Base-by-base conservation (phyloP, 768 basidiomycete genomes). In the Pleurotus pulmonarius region DNA sequence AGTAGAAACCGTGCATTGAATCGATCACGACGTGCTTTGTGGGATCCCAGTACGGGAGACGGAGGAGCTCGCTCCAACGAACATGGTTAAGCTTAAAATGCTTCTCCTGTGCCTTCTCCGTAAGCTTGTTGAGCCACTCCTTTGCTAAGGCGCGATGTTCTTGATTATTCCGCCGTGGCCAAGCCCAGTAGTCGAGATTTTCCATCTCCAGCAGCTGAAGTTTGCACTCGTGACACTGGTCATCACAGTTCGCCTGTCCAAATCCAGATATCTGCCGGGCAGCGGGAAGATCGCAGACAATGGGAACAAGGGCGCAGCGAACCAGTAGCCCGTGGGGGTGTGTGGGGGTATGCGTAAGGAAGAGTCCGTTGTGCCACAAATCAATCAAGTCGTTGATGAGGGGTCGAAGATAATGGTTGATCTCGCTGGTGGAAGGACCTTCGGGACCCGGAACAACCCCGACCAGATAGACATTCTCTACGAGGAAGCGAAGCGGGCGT, bases 251-350 rank as follows among this genome's bases (percentile, higher is more conserved):
- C 40, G 25, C 43, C 24, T 25, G 38, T 4, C 52, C 67, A 38
- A 70, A 67, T 1, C 73, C 72, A 4, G 62, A 61, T 4, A 63
- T 60, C 49, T 74, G 67, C 4, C 69, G 60, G 0, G 70, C 61
- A 4, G 73, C 75, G 3, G 65, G 70, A 0, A 73, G 60, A 49
- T 78, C 75, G 47, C 69, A 75, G 0, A 76, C 64, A 5, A 75
- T 44, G 5, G 5, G 26, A 29, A 29, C 26, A 29, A 29, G 26
- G 26, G 26, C 26, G 5, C 26, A 29, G 26, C 41, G 15, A 20
- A 44, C 41, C 15, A 44, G 41, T 44, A n/a, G 41, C 41, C 41
- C 13, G 20, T 44, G 41, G 15, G 41, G 7, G 20, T 44, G 20
- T 44, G 4, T 44, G 15, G 41, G n/a, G 4, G 41, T 44, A n/a